Percentiles rank a stretch among this genome's conserved stretches.
phyloP scores from a whole-genome alignment of 2,329 filamentous ascomycete species.

The Aspergillus luchuensis region DNA sequence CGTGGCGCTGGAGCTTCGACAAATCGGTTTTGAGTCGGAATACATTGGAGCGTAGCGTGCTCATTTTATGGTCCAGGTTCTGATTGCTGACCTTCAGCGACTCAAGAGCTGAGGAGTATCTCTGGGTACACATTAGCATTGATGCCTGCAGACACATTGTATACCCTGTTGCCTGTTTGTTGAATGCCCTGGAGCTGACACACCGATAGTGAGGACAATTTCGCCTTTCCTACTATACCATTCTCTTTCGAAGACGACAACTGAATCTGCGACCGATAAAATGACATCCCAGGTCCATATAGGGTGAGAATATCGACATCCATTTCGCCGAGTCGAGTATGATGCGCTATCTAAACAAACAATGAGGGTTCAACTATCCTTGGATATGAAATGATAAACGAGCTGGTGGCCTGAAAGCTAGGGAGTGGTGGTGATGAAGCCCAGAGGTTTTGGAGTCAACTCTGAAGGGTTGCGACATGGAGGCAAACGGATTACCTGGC shows the following conservation, averaged over 20 bases:
- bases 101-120: slow-evolving; percentile 21
- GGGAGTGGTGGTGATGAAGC: slow-evolving; percentile 12
- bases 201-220: slow-evolving; percentile 18
- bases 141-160: background rate
- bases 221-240: background rate
- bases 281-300: slow-evolving; percentile 27
- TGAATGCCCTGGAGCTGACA: slow-evolving; percentile 1
- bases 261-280: slow-evolving; percentile 19
- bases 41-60: slow-evolving; percentile 24
- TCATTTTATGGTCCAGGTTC: slow-evolving; percentile 28
- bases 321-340: slow-evolving; percentile 17
- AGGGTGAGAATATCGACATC: slow-evolving; percentile 15
- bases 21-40: slow-evolving; percentile 29
- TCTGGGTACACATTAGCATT: slow-evolving; percentile 15
- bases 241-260: background rate
- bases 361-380: slow-evolving; percentile 14
- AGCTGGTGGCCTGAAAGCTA: slow-evolving; percentile 12
- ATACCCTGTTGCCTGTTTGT: background rate
- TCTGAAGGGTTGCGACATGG: background rate
- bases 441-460: background rate
- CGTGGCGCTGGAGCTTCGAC: slow-evolving; percentile 28
- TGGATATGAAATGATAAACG: slow-evolving; percentile 17
- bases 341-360: slow-evolving; percentile 7
- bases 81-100: slow-evolving; percentile 30
- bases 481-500: background rate